These are phyloP conservation scores for Pisolithus marmoratus DNA, from an alignment of 768 basidiomycete genomes.

Conservation along the genomic window DNA sequence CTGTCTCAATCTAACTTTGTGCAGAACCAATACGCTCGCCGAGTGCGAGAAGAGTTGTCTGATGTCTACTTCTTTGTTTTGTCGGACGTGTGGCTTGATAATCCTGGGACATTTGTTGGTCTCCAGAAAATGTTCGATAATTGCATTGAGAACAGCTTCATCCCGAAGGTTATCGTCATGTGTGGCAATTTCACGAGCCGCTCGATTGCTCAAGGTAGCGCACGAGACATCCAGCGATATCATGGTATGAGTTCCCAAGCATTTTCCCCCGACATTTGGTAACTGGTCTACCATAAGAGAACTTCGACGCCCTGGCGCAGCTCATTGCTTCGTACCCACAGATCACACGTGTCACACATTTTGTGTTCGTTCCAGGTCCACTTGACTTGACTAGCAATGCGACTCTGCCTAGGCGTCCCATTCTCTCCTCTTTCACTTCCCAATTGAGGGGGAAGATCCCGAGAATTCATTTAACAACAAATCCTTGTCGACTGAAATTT, in stretches of 20 bases:
- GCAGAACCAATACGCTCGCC: slow-evolving; percentile 56
- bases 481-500: slow-evolving; percentile 93
- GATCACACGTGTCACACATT: slow-evolving; percentile 76
- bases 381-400: slow-evolving; percentile 80
- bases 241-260: slow-evolving; percentile 50
- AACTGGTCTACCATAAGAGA: slow-evolving; percentile 46
- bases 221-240: slow-evolving; percentile 74
- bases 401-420: slow-evolving; percentile 72
- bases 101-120: slow-evolving; percentile 73
- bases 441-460: slow-evolving; percentile 70
- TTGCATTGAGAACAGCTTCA: slow-evolving; percentile 79
- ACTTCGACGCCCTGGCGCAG: slow-evolving; percentile 82
- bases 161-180: slow-evolving; percentile 84
- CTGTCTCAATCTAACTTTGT: slow-evolving; percentile 2
- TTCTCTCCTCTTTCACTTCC: slow-evolving; percentile 69
- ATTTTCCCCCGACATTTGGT: not conserved
- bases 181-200: slow-evolving; percentile 94
- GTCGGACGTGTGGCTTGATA: slow-evolving; percentile 95
- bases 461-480: slow-evolving; percentile 76
- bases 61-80: slow-evolving; percentile 88
- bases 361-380: slow-evolving; percentile 93
- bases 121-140: slow-evolving; percentile 85
- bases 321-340: slow-evolving; percentile 76
- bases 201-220: slow-evolving; percentile 74
- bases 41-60: slow-evolving; percentile 62